These are phyloP conservation scores for Jamesozyma rosinii DNA, from an alignment of 805 yeast genomes.

Conservation along the genomic window DNA sequence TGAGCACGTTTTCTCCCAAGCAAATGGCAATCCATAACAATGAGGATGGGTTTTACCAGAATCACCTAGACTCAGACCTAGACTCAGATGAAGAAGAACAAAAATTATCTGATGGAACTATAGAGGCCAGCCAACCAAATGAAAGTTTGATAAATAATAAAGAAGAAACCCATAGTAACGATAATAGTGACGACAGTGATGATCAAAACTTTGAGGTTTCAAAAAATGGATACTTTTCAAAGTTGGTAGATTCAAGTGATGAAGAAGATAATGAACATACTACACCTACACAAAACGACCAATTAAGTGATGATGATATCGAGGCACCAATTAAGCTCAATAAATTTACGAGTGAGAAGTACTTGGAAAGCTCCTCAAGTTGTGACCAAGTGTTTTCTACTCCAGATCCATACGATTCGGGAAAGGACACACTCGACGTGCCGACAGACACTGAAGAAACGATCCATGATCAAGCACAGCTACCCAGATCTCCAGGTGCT, in stretches of 20 bases:
- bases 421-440: not conserved
- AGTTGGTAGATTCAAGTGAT: slow-evolving; percentile 4
- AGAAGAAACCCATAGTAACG: not conserved
- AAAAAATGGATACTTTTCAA: slow-evolving; percentile 17
- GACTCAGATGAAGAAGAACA: not conserved
- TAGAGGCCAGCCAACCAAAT: not conserved
- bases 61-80: not conserved
- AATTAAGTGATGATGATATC: not conserved
- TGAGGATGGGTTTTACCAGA: not conserved
- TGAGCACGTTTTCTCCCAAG: slow-evolving; percentile 1
- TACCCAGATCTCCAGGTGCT: not conserved
- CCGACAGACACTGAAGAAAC: not conserved
- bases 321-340: not conserved
- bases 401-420: not conserved
- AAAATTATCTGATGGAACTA: not conserved
- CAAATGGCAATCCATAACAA: too few relatives aligned
- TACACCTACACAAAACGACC: not conserved
- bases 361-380: not conserved
- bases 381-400: not conserved
- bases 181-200: slow-evolving; percentile 7
- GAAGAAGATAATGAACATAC: not conserved
- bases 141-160: not conserved
- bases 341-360: not conserved
- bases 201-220: slow-evolving; percentile 17
- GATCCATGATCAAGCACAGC: not conserved